These are phyloP conservation scores for Nakazawaea anatomiae DNA, from an alignment of 805 yeast genomes.

Conservation along the genomic window DNA sequence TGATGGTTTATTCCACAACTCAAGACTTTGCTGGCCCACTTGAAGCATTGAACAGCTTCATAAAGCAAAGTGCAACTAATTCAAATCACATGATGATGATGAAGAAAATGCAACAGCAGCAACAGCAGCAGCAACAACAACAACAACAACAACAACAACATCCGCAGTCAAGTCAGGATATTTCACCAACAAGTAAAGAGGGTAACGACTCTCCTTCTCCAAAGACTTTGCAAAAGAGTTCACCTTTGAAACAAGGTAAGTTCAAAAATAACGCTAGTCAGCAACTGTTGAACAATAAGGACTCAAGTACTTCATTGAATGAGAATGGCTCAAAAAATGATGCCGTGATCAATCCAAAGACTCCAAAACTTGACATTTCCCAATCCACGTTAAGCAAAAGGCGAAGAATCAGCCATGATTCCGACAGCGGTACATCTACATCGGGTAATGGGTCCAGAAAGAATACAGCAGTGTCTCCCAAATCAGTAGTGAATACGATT, in stretches of 20 bases:
- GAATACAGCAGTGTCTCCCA: conserved; percentile 8
- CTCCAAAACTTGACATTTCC: conserved; percentile 22
- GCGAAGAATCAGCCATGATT: conserved; percentile 18
- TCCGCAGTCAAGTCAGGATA: conserved; percentile 12
- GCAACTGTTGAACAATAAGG: neutral
- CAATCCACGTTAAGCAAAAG: conserved; percentile 29
- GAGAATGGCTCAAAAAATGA: conserved; percentile 12
- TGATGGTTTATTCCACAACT: conserved; percentile 35
- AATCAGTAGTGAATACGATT: conserved; percentile 1
- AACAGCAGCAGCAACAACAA: conserved; percentile 16
- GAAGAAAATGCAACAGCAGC: conserved; percentile 22
- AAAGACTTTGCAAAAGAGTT: neutral
- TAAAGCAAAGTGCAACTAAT: conserved; percentile 1
- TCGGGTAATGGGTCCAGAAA: neutral
- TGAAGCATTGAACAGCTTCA: conserved; percentile 37
- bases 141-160: conserved; percentile 14
- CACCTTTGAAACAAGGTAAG: neutral
- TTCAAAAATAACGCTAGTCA: neutral
- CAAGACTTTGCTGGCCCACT: conserved; percentile 34
- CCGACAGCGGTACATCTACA: neutral
- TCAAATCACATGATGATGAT: conserved; percentile 16
- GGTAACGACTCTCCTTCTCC: conserved; percentile 4
- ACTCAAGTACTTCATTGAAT: neutral
- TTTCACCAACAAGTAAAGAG: conserved; percentile 10
- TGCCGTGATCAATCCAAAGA: conserved; percentile 13